Evolutionary conservation across 2,329 filamentous ascomycete species (phyloP), one percentile per base, ranked within the genome.

Genomic region (Sporothrix mexicana): DNA sequence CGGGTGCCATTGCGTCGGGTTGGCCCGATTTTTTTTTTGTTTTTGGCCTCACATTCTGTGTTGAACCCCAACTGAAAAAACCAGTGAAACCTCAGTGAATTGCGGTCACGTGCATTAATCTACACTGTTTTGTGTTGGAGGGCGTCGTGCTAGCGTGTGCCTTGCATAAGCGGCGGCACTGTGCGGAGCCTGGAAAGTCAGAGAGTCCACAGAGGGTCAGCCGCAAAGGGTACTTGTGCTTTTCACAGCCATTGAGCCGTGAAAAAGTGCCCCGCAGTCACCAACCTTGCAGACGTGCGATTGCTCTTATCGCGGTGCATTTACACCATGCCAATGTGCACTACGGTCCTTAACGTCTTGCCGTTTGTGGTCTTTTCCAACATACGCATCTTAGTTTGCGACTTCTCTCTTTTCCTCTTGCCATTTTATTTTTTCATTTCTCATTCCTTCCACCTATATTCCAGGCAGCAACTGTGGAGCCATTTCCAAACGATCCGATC

Each of bases 131-230:
- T 41, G n/a, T 23, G 23, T 49, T 20, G 15, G 20, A 53, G 17
- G n/a, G 9, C 5, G 17, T 20, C 51, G n/a, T 23, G 47, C 23
- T 51, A 68, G 64, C 15, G 64, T 41, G 69, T 71, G 57, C 69
- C 69, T 71, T 71, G 69, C 69, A 71, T 71, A 71, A 71, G 69
- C 64, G 64, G 45, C 64, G 64, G 45, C 23, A 30, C 62, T 25
- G 59, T 64, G 57, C 57, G 59, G 59, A 43, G 20, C 12, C 30
- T 62, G 36, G 36, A 36, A 36, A 36, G 30, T 36, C 30, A 36
- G 30, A 36, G 4, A n/a, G 59, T 36, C 30, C 59, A 62, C 59
- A 43, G 59, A 62, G 36, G 61, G 61, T 64, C 41, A 36, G n/a
- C 30, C 12, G 36, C 49, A 45, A 47, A 45, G 53, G 20, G 41